Conservation (phyloP, 176 grass and related monocot species). For the Oryza longistaminata region DNA sequence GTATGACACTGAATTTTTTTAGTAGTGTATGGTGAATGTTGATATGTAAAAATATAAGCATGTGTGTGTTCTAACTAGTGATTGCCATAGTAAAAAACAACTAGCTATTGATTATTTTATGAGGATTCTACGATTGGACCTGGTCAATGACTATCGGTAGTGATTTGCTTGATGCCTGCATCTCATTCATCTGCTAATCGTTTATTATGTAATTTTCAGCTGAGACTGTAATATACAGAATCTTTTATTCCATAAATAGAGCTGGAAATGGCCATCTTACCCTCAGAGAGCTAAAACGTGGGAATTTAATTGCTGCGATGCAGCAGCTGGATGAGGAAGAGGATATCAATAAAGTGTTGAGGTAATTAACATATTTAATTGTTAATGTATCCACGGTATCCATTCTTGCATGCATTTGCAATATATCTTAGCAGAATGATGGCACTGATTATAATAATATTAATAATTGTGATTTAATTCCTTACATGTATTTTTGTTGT, state of each 20-base stretch:
- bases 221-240: slow-evolving; percentile 99
- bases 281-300: slow-evolving; percentile 92
- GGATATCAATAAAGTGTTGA: slow-evolving; percentile 98
- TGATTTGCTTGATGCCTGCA: neutral
- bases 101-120: neutral
- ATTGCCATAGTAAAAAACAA: neutral
- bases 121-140: neutral
- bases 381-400: neutral
- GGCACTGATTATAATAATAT: slow-evolving; percentile 7
- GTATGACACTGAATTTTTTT: neutral
- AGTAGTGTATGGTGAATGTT: slow-evolving; percentile 4
- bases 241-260: slow-evolving; percentile 99
- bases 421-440: neutral
- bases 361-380: slow-evolving; percentile 57
- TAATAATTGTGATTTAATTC: slow-evolving; percentile 14
- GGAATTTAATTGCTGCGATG: slow-evolving; percentile 96
- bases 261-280: slow-evolving; percentile 90
- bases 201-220: slow-evolving; percentile 59
- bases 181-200: slow-evolving; percentile 26
- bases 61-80: neutral
- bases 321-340: slow-evolving; percentile 99
- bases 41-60: slow-evolving; percentile 1
- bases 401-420: neutral
- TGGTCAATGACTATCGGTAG: neutral
- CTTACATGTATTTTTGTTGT: slow-evolving; percentile 13